Percentiles rank a stretch among this genome's conserved stretches.
Conservation (phyloP, 1,139 yeast genomes). For the Sugiyamaella castrensis region DNA sequence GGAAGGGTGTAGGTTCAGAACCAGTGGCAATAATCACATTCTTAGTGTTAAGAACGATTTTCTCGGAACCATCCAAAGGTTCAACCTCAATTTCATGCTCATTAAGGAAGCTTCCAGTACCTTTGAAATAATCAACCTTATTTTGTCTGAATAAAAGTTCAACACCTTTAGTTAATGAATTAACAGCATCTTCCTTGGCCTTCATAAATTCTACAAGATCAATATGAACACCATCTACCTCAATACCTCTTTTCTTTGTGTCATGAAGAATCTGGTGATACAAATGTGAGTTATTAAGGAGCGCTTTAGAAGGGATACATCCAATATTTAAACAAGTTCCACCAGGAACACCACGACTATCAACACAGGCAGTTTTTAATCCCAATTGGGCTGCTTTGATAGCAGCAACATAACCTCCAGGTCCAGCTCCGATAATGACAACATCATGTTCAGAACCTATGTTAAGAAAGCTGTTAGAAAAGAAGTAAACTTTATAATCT, state of each 20-base stretch:
- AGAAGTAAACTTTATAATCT: no score
- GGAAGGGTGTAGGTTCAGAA: slow-evolving; percentile 98
- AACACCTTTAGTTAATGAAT: slow-evolving; percentile 86
- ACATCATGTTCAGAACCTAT: slow-evolving; percentile 63
- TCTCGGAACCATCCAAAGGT: slow-evolving; percentile 83
- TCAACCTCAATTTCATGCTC: slow-evolving; percentile 76
- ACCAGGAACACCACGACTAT: slow-evolving; percentile 93
- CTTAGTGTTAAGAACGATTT: slow-evolving; percentile 66
- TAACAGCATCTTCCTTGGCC: slow-evolving; percentile 89
- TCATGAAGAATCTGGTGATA: slow-evolving; percentile 89
- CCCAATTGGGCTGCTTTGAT: slow-evolving; percentile 98
- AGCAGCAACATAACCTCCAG: slow-evolving; percentile 97
- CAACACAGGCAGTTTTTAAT: slow-evolving; percentile 90
- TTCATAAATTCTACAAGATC: slow-evolving; percentile 80
- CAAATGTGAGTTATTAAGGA: slow-evolving; percentile 89
- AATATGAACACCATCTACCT: slow-evolving; percentile 63
- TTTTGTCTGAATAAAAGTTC: slow-evolving; percentile 94
- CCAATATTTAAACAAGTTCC: slow-evolving; percentile 99
- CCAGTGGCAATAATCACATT: slow-evolving; percentile 97
- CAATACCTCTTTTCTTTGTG: slow-evolving; percentile 85
- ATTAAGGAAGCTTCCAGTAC: slow-evolving; percentile 81
- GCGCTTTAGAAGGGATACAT: slow-evolving; percentile 96
- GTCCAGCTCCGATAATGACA: slow-evolving; percentile 98
- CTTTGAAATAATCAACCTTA: slow-evolving; percentile 92
- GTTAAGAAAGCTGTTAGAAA: no score